Evolutionary conservation across 2,329 filamentous ascomycete species (phyloP).

Genomic region (Fusarium lateritium): DNA sequence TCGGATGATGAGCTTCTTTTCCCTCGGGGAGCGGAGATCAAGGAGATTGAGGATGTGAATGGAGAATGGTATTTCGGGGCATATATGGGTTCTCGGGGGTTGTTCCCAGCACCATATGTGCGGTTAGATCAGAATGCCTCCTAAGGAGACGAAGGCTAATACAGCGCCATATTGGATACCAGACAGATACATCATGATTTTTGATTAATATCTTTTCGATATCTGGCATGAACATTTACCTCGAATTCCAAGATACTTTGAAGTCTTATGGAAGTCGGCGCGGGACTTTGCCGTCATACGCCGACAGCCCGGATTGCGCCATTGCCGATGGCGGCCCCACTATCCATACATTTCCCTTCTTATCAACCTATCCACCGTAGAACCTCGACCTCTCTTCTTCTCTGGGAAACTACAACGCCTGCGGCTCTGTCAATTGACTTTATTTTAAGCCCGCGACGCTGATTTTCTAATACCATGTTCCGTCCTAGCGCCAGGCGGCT

Average conservation of each 20-base stretch:
- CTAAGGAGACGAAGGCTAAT: slow-evolving; percentile 15
- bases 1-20: slow-evolving; percentile 85
- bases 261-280: slow-evolving; percentile 45
- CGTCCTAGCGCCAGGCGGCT: slow-evolving; percentile 78
- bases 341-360: slow-evolving; percentile 32
- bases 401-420: slow-evolving; percentile 13
- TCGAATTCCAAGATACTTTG: not conserved
- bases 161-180: slow-evolving; percentile 2
- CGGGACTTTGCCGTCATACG: slow-evolving; percentile 25
- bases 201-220: slow-evolving; percentile 6
- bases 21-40: slow-evolving; percentile 85
- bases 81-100: slow-evolving; percentile 83
- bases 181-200: slow-evolving; percentile 1
- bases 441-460: slow-evolving; percentile 13
- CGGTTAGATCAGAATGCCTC: slow-evolving; percentile 57
- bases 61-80: slow-evolving; percentile 91
- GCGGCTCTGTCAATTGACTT: slow-evolving; percentile 34
- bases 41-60: slow-evolving; percentile 88
- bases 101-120: slow-evolving; percentile 88
- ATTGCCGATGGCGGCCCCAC: slow-evolving; percentile 52
- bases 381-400: slow-evolving; percentile 20
- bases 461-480: slow-evolving; percentile 68
- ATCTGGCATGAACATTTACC: not conserved
- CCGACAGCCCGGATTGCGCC: slow-evolving; percentile 51
- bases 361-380: slow-evolving; percentile 23